phyloP scores from a whole-genome alignment of 495 filamentous ascomycete genomes.

The Melanomma pulvis-pyrius region DNA sequence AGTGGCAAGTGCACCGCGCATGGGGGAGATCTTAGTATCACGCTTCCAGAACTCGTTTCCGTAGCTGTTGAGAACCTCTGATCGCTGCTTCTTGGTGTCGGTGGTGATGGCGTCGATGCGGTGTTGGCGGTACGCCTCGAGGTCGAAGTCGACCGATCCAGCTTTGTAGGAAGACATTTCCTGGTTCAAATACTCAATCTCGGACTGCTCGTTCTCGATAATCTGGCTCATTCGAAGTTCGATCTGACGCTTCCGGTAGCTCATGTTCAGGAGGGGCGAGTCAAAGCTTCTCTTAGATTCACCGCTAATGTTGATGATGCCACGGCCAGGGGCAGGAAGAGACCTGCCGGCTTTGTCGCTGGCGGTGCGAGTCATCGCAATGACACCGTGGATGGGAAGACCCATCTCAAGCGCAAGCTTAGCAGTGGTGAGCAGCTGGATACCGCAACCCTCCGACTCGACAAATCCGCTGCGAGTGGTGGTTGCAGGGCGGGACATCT shows the following conservation, averaged over 20 bases:
- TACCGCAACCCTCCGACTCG: slow-evolving; percentile 96
- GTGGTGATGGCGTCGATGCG: slow-evolving; percentile 74
- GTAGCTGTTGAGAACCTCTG: slow-evolving; percentile 76
- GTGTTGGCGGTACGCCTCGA: slow-evolving; percentile 73
- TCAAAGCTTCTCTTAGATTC: slow-evolving; percentile 86
- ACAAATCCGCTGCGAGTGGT: slow-evolving; percentile 96
- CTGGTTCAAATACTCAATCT: slow-evolving; percentile 84
- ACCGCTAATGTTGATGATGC: slow-evolving; percentile 92
- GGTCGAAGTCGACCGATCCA: slow-evolving; percentile 59
- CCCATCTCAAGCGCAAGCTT: slow-evolving; percentile 96
- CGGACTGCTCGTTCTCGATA: slow-evolving; percentile 88
- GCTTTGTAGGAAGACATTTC: slow-evolving; percentile 67
- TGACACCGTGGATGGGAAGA: slow-evolving; percentile 90
- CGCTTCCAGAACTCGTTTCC: slow-evolving; percentile 98
- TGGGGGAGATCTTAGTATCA: slow-evolving; percentile 87
- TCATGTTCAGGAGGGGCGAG: slow-evolving; percentile 88
- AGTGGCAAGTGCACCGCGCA: slow-evolving; percentile 90
- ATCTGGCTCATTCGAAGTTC: slow-evolving; percentile 87
- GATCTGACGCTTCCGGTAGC: slow-evolving; percentile 89
- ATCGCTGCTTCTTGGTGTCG: slow-evolving; percentile 82
- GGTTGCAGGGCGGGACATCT: slow-evolving; percentile 96
- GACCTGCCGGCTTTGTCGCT: slow-evolving; percentile 97
- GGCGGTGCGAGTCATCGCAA: slow-evolving; percentile 87
- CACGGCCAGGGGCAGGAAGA: slow-evolving; percentile 92
- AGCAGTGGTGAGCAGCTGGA: slow-evolving; percentile 95